Conservation (phyloP, 768 basidiomycete species). For the Cystofilobasidium bisporidii region DNA sequence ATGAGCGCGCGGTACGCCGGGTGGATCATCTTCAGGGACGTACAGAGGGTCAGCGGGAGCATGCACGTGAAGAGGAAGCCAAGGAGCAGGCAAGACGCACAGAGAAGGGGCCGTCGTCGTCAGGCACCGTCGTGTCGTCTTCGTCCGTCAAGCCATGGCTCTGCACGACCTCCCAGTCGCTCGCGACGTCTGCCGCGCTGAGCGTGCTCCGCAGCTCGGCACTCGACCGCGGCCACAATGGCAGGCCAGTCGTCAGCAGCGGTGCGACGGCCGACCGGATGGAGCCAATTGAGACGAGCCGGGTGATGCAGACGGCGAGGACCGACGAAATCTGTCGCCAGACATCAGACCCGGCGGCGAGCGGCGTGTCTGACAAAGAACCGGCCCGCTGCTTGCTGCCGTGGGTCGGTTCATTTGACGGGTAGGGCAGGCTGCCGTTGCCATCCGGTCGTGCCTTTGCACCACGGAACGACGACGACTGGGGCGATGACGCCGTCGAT, state of each 20-base stretch:
- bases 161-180: slow-evolving; percentile 31
- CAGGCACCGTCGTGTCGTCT: background rate
- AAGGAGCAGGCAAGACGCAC: background rate
- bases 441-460: background rate
- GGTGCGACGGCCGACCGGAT: slow-evolving; percentile 34
- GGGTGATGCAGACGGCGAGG: slow-evolving; percentile 32
- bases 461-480: background rate
- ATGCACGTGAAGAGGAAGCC: background rate
- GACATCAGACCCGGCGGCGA: slow-evolving; percentile 29
- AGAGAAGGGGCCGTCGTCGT: background rate
- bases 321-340: slow-evolving; percentile 31
- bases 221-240: slow-evolving; percentile 7
- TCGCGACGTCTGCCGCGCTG: slow-evolving; percentile 27
- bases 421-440: slow-evolving; percentile 12
- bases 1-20: slow-evolving; percentile 32
- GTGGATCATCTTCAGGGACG: slow-evolving; percentile 24
- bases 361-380: background rate
- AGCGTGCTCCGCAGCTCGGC: slow-evolving; percentile 7
- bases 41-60: background rate
- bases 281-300: slow-evolving; percentile 33
- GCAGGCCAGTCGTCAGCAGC: slow-evolving; percentile 31
- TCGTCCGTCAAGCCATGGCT: slow-evolving; percentile 6
- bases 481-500: slow-evolving; percentile 13
- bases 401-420: background rate
- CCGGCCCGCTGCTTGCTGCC: background rate